Evolutionary conservation across 257 asterid genomes (phyloP).

Genomic region (Leptodermis oblonga): DNA sequence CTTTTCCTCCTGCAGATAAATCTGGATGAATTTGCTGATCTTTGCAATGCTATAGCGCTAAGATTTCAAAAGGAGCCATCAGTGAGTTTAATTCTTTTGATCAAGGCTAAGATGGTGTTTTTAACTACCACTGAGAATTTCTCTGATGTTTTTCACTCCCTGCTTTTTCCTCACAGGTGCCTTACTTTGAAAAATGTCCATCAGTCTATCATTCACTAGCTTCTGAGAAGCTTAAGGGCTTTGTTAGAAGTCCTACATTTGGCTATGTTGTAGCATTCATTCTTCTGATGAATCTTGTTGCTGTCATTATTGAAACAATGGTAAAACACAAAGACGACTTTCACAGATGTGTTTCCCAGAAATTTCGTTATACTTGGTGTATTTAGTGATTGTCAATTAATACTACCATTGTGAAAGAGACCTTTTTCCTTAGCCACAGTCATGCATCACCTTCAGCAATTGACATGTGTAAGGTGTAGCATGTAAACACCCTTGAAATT

Average conservation of each 20-base stretch:
- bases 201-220: conserved; percentile 59
- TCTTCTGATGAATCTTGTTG: conserved; percentile 72
- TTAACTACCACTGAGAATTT: not conserved
- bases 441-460: not conserved
- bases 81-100: conserved; percentile 45
- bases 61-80: conserved; percentile 89
- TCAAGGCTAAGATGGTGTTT: conserved; percentile 11
- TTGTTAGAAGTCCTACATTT: conserved; percentile 61
- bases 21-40: conserved; percentile 84
- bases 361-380: not conserved
- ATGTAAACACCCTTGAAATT: not conserved
- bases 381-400: not conserved
- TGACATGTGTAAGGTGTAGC: not conserved
- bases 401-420: not conserved
- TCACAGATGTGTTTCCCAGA: not conserved
- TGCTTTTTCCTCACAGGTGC: conserved; percentile 50
- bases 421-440: not conserved
- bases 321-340: conserved; percentile 30
- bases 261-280: conserved; percentile 56
- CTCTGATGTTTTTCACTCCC: conserved; percentile 21
- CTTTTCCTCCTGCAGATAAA: conserved; percentile 54
- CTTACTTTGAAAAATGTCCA: conserved; percentile 67
- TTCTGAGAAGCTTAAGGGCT: conserved; percentile 64
- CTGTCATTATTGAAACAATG: conserved; percentile 89
- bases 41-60: conserved; percentile 82